A percentile compares a stretch with the other conserved stretches of the same genome.
These are phyloP conservation scores for Brassica hybrid DNA, from an alignment of 441 rosid species.

Conservation along the genomic window DNA sequence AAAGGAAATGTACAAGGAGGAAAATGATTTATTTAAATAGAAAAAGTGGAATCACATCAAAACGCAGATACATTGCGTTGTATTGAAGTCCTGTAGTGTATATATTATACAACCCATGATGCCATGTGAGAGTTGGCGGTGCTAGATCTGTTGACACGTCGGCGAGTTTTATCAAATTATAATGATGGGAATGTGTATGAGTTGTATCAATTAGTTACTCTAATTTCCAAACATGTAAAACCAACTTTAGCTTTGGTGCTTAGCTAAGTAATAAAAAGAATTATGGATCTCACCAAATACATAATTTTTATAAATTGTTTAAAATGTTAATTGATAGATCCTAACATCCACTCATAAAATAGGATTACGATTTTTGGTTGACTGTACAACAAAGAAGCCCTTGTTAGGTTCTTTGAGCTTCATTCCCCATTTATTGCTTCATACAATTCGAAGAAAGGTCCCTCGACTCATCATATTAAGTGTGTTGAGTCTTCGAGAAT, in stretches of 20 bases:
- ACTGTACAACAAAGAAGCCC: no score
- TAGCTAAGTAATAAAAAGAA: not conserved
- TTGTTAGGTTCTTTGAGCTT: no score
- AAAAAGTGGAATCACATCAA: not conserved
- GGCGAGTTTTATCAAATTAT: slow-evolving; percentile 23
- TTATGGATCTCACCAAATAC: not conserved
- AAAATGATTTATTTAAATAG: slow-evolving; percentile 32
- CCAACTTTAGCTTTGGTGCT: not conserved
- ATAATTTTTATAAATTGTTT: not conserved
- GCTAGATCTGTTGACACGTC: slow-evolving; percentile 45
- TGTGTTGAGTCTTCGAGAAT: no score
- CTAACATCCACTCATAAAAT: no score
- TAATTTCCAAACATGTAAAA: slow-evolving; percentile 21
- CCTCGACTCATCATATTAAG: no score
- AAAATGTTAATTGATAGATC: no score
- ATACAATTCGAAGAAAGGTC: no score
- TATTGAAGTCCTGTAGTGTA: slow-evolving; percentile 23
- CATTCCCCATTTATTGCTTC: no score
- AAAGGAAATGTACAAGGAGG: slow-evolving; percentile 25
- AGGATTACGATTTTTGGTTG: no score
- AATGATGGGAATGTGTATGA: slow-evolving; percentile 37
- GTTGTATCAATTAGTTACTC: slow-evolving; percentile 40
- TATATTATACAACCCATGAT: slow-evolving; percentile 17
- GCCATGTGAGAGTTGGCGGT: slow-evolving; percentile 45
- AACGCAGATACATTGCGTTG: slow-evolving; percentile 42